Base-by-base conservation (phyloP, 2,329 filamentous ascomycete species). In the Apiospora sp. region DNA sequence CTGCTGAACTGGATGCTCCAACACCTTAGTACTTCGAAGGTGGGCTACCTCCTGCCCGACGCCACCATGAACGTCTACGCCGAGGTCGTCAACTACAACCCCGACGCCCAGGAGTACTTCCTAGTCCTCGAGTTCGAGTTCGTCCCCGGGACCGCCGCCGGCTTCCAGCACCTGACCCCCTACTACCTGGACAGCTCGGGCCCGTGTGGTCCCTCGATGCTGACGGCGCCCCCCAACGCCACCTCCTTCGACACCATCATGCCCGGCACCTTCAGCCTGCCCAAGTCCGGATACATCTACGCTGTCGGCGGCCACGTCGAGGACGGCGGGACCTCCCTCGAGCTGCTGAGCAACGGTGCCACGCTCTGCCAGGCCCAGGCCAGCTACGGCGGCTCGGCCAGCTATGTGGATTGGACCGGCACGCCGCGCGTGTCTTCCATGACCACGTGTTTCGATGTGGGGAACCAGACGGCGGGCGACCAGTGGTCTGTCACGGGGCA, bases 401-500 rank as follows among this genome's bases (percentile, higher is more conserved):
- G 16, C 30, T 67, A 27, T 5, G n/a, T 67, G 43, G 70, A 71
- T 19, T 34, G 27, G n/a, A n/a, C 8, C 13, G 70, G 70, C 27
- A 64, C 24, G 41, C 19, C 58, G 10, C 70, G 67, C 14, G 1
- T 67, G 8, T 71, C 70, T 1, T 41, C 12, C 12, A 67, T 71
- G 70, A 22, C 8, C 2, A 2, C 46, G 7, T 71, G 54, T 8
- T 13, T 8, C 3, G 54, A 13, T 2, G n/a, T 67, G 14, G 70
- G 44, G 3, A 61, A 44, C 12, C 30, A 16, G 10, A 64, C 27
- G 34, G 24, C 30, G 13, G 70, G 69, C 12, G 27, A 67, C 22
- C 49, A 48, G 34, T 71, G 58, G 70, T 46, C 58, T 6, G 58
- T 67, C 19, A 51, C 43, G 24, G 70, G 54, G 13, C 54, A 67